These are phyloP conservation scores for Mucuna pruriens DNA, from an alignment of 306 rosid species.

Conservation along the genomic window DNA sequence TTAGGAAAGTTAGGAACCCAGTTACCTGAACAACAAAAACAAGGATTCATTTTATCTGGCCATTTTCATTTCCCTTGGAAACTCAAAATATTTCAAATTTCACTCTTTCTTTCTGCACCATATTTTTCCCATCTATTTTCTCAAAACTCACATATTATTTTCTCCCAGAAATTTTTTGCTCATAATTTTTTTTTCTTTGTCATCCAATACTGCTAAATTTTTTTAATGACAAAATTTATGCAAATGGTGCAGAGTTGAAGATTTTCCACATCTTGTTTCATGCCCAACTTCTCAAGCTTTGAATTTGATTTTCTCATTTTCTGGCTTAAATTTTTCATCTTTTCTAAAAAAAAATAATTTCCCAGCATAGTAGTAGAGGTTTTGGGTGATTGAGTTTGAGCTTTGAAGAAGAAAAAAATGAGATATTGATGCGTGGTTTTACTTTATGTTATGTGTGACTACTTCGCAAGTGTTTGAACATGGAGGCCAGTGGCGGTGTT, in stretches of 20 bases:
- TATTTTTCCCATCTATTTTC: conserved; percentile 34
- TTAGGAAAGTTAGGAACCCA: conserved; percentile 70
- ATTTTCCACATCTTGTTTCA: conserved; percentile 43
- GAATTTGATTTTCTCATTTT: conserved; percentile 36
- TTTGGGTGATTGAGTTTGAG: conserved; percentile 38
- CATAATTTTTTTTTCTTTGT: conserved; percentile 40
- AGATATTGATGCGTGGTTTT: conserved; percentile 49
- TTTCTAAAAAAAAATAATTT: background rate
- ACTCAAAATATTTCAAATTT: conserved; percentile 49
- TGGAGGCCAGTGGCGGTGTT: conserved; percentile 88
- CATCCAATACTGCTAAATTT: conserved; percentile 36
- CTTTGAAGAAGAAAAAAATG: conserved; percentile 34
- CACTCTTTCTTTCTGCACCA: conserved; percentile 43
- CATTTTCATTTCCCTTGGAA: conserved; percentile 58
- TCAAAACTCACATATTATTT: conserved; percentile 37
- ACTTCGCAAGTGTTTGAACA: conserved; percentile 46
- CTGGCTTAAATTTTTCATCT: conserved; percentile 5
- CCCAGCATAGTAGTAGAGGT: conserved; percentile 21
- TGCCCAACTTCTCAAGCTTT: conserved; percentile 29
- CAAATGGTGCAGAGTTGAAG: conserved; percentile 36
- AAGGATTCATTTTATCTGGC: conserved; percentile 58
- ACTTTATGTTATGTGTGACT: conserved; percentile 14
- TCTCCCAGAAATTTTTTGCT: conserved; percentile 31
- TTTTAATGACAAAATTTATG: conserved; percentile 21
- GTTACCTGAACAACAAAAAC: conserved; percentile 69